phyloP scores from a whole-genome alignment of 495 filamentous ascomycete species.

The Trichoderma virens region DNA sequence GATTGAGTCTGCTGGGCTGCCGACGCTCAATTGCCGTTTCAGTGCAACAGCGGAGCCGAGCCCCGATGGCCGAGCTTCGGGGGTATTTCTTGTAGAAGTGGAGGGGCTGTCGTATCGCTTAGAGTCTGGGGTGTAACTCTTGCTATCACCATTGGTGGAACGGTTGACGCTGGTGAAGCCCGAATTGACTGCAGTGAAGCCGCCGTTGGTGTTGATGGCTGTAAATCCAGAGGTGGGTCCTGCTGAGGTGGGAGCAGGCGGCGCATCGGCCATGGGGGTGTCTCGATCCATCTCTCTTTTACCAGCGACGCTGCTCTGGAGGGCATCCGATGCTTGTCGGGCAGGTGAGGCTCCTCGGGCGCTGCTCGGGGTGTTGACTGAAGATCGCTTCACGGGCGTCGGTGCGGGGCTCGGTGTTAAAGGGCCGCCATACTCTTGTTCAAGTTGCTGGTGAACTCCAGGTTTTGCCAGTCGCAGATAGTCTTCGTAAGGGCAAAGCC shows the following conservation, averaged over 20 bases:
- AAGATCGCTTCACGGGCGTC: constrained; percentile 75
- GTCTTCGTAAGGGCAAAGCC: constrained; percentile 94
- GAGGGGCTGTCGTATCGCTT: constrained; percentile 44
- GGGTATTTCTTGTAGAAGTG: constrained; percentile 48
- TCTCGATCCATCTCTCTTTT: constrained; percentile 36
- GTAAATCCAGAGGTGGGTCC: constrained; percentile 59
- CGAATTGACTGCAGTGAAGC: constrained; percentile 39
- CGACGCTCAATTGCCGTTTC: constrained; percentile 79
- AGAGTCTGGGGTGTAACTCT: constrained; percentile 36
- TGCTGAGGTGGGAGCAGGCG: constrained; percentile 30
- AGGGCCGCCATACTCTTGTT: constrained; percentile 87
- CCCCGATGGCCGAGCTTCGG: constrained; percentile 48
- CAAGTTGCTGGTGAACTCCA: constrained; percentile 91
- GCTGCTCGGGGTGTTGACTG: constrained; percentile 60
- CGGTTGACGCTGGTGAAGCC: constrained; percentile 77
- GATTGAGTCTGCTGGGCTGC: constrained; percentile 48
- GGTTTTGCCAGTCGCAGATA: constrained; percentile 89
- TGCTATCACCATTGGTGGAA: constrained; percentile 27
- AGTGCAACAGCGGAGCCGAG: constrained; percentile 49
- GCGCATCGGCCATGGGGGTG: constrained; percentile 49
- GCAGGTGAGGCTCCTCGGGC: constrained; percentile 62
- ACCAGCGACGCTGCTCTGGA: constrained; percentile 56
- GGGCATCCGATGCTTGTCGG: constrained; percentile 57
- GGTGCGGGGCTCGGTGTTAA: constrained; percentile 85
- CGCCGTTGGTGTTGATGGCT: constrained; percentile 55